Conservation (phyloP, 805 yeast genomes). For the Saccharomycopsis olivae region DNA sequence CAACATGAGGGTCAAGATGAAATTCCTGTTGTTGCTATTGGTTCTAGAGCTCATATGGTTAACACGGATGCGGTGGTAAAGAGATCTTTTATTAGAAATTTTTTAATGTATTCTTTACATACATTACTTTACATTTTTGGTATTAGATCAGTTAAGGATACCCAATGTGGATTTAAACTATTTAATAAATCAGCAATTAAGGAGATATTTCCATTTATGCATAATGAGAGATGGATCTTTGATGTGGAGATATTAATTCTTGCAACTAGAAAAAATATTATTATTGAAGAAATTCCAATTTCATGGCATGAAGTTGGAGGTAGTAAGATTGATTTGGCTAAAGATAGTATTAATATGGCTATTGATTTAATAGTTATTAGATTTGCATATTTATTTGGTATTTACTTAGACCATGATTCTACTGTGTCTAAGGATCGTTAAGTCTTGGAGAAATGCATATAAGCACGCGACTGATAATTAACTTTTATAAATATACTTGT, state of each 20-base stretch:
- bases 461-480: too few relatives aligned
- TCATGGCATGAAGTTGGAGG: slow-evolving; percentile 98
- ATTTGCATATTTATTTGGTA: slow-evolving; percentile 75
- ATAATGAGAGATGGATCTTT: slow-evolving; percentile 97
- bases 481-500: too few relatives aligned
- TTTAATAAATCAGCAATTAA: slow-evolving; percentile 63
- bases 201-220: slow-evolving; percentile 76
- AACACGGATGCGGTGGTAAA: slow-evolving; percentile 94
- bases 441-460: too few relatives aligned
- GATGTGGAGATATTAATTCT: slow-evolving; percentile 87
- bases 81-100: slow-evolving; percentile 77
- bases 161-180: slow-evolving; percentile 96
- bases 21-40: slow-evolving; percentile 61
- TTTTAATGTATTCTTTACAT: slow-evolving; percentile 88
- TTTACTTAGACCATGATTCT: too few relatives aligned
- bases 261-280: slow-evolving; percentile 60
- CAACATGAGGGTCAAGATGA: slow-evolving; percentile 18
- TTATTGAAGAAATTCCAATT: slow-evolving; percentile 69
- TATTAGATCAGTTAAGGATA: slow-evolving; percentile 74
- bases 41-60: slow-evolving; percentile 96
- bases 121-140: slow-evolving; percentile 82
- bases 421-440: too few relatives aligned
- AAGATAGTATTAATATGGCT: slow-evolving; percentile 89
- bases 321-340: slow-evolving; percentile 83
- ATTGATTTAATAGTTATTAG: slow-evolving; percentile 85